These are phyloP conservation scores for Thozetella sp. DNA, from an alignment of 495 filamentous ascomycete genomes.

Conservation along the genomic window DNA sequence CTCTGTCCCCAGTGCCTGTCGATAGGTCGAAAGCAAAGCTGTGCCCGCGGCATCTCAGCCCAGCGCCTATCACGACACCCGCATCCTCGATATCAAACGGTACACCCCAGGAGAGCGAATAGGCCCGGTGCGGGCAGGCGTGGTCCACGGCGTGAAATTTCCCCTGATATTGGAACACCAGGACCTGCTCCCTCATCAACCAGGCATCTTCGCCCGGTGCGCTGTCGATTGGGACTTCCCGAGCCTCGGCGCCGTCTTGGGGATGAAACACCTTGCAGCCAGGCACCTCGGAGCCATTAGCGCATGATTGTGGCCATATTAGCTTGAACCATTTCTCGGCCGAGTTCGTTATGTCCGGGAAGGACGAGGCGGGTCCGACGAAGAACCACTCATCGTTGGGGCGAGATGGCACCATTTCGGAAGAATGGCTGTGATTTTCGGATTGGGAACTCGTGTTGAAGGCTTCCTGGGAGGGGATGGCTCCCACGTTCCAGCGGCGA, in stretches of 20 bases:
- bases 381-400: neutral
- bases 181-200: neutral
- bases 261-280: neutral
- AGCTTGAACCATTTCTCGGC: constrained; percentile 2
- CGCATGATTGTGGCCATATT: neutral
- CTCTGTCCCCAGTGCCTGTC: neutral
- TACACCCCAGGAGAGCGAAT: neutral
- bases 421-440: neutral
- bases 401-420: neutral
- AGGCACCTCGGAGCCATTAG: neutral
- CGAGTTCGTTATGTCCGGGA: constrained; percentile 1
- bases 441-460: neutral
- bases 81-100: constrained; percentile 1
- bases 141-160: neutral
- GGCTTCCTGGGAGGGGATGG: neutral
- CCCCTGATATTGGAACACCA: neutral
- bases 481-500: neutral
- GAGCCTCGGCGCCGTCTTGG: neutral
- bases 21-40: neutral
- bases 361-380: neutral
- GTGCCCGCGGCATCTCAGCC: constrained; percentile 2
- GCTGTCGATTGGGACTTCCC: constrained; percentile 1
- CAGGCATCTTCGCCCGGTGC: neutral
- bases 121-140: neutral
- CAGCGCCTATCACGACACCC: neutral